These are phyloP conservation scores for Hordeum marinum DNA, from an alignment of 176 grass and related monocot species.

Conservation along the genomic window DNA sequence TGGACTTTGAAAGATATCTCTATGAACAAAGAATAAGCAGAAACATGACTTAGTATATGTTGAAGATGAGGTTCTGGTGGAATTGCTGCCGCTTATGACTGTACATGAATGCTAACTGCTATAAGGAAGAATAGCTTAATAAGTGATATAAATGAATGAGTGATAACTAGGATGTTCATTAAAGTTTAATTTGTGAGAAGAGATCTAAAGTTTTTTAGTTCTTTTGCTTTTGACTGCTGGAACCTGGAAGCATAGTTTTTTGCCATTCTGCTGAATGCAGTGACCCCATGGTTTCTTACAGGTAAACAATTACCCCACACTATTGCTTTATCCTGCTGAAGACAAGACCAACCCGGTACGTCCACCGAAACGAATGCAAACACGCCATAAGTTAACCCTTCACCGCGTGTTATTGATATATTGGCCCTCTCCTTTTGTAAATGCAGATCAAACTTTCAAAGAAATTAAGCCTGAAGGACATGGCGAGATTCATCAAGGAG, in stretches of 20 bases:
- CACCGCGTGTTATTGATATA: not conserved
- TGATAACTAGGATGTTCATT: not conserved
- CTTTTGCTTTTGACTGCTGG: not conserved
- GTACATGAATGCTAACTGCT: not conserved
- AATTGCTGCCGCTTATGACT: not conserved
- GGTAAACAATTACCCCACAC: constrained; percentile 64
- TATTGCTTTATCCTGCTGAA: constrained; percentile 50
- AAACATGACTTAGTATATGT: not conserved
- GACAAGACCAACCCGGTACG: constrained; percentile 65
- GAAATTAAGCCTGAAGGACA: constrained; percentile 49
- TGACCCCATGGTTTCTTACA: constrained; percentile 8
- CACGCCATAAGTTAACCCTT: not conserved
- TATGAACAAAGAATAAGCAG: not conserved
- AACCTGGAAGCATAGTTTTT: not conserved
- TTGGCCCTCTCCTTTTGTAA: not conserved
- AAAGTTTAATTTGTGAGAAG: not conserved
- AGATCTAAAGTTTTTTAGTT: not conserved
- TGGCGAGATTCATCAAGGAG: constrained; percentile 44
- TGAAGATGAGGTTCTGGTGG: constrained; percentile 8
- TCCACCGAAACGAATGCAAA: not conserved
- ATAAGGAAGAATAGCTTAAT: not conserved
- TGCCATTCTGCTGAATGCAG: not conserved
- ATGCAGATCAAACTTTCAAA: constrained; percentile 68
- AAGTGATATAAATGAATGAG: not conserved
- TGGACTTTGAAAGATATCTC: not conserved